phyloP scores from a whole-genome alignment of 495 filamentous ascomycete species.

The Neurospora sp. region DNA sequence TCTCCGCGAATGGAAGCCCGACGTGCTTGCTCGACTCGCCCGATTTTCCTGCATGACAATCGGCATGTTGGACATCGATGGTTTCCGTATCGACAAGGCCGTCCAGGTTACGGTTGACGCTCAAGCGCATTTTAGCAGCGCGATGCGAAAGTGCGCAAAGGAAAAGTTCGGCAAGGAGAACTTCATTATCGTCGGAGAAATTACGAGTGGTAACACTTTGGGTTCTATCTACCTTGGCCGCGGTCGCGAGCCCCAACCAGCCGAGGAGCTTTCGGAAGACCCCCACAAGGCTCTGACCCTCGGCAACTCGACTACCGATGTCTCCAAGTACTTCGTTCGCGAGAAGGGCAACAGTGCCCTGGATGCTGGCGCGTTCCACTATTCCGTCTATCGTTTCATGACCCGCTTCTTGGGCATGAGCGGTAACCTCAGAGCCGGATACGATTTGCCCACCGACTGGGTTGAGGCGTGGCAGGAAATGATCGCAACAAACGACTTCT shows the following conservation, averaged over 20 bases:
- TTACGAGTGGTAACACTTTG: conserved; percentile 53
- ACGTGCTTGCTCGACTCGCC: conserved; percentile 48
- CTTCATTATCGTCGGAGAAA: conserved; percentile 57
- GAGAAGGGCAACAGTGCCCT: conserved; percentile 46
- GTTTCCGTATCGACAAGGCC: conserved; percentile 62
- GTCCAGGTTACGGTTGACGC: conserved; percentile 58
- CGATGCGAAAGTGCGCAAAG: conserved; percentile 47
- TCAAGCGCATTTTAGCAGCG: conserved; percentile 44
- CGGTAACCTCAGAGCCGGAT: conserved; percentile 51
- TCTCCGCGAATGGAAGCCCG: conserved; percentile 58
- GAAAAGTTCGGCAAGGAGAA: conserved; percentile 45
- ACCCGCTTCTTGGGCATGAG: conserved; percentile 58
- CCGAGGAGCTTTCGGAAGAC: background rate
- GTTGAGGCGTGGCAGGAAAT: conserved; percentile 53
- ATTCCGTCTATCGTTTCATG: conserved; percentile 59
- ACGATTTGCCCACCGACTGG: conserved; percentile 51
- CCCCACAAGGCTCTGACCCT: conserved; percentile 32
- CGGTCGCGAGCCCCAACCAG: conserved; percentile 48
- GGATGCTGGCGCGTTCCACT: conserved; percentile 61
- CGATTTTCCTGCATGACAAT: conserved; percentile 61
- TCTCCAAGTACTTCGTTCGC: conserved; percentile 46
- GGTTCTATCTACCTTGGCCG: conserved; percentile 59
- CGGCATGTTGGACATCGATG: conserved; percentile 55
- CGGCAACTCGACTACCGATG: conserved; percentile 28
- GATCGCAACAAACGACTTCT: conserved; percentile 52